Percentiles rank a stretch among this genome's conserved stretches.
Conservation (phyloP, 305 asterid genomes). For the Coffea humblotiana region DNA sequence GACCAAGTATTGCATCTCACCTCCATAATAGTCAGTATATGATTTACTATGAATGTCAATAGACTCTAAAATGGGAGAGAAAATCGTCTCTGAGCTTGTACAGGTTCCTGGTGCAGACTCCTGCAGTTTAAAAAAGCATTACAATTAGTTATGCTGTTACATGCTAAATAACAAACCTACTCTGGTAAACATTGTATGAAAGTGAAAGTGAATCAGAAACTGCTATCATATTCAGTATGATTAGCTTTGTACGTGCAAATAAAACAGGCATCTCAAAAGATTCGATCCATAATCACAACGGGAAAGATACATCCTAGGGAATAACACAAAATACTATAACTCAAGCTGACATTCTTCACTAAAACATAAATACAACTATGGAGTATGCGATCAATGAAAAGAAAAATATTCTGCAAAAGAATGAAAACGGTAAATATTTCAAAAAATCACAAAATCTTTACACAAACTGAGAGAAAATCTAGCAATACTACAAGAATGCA, state of each 20-base stretch:
- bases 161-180: neutral
- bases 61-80: slow-evolving; percentile 78
- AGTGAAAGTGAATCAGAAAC: neutral
- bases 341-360: too few species aligned
- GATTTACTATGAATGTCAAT: slow-evolving; percentile 33
- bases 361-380: too few species aligned
- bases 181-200: too few species aligned
- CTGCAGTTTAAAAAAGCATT: slow-evolving; percentile 37
- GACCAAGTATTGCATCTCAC: slow-evolving; percentile 33
- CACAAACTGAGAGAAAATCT: neutral
- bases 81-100: slow-evolving; percentile 67
- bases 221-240: neutral
- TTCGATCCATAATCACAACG: neutral
- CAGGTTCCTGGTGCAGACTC: slow-evolving; percentile 51
- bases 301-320: neutral
- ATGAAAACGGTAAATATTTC: neutral
- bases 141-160: slow-evolving; percentile 8
- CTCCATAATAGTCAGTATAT: slow-evolving; percentile 42
- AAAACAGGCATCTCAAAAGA: neutral
- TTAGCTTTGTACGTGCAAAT: neutral
- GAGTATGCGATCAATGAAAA: too few species aligned
- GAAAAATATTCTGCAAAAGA: neutral
- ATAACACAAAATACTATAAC: too few species aligned
- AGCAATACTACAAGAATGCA: neutral
- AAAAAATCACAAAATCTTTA: neutral